Conservation (phyloP, 805 yeast species). For the Zygosaccharomyces gambellarensis region DNA sequence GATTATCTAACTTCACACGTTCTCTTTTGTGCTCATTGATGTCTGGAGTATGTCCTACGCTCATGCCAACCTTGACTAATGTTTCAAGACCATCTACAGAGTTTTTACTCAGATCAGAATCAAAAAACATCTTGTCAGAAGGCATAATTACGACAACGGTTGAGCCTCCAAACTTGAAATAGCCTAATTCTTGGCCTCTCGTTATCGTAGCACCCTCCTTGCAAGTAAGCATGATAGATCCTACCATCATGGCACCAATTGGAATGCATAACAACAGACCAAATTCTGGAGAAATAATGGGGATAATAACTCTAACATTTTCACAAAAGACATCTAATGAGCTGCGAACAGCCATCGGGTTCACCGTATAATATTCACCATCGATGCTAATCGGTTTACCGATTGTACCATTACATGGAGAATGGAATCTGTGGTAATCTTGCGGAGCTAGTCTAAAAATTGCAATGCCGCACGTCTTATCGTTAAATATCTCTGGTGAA, state of each 20-base stretch:
- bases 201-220: slow-evolving; percentile 51
- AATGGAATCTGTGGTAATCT: slow-evolving; percentile 91
- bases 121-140: slow-evolving; percentile 49
- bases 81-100: slow-evolving; percentile 73
- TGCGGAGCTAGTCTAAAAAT: slow-evolving; percentile 93
- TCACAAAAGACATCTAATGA: slow-evolving; percentile 89
- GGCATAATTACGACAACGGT: slow-evolving; percentile 70
- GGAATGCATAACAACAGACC: slow-evolving; percentile 75
- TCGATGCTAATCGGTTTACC: slow-evolving; percentile 64
- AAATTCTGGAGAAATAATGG: slow-evolving; percentile 69
- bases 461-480: slow-evolving; percentile 55
- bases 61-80: slow-evolving; percentile 82
- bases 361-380: slow-evolving; percentile 93
- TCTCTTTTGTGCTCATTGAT: slow-evolving; percentile 47
- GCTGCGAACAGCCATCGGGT: slow-evolving; percentile 94
- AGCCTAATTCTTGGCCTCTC: slow-evolving; percentile 84
- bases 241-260: slow-evolving; percentile 99
- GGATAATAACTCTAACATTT: slow-evolving; percentile 72
- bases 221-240: slow-evolving; percentile 73
- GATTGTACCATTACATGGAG: slow-evolving; percentile 73
- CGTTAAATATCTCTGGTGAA: slow-evolving; percentile 39
- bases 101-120: slow-evolving; percentile 66
- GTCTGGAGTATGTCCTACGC: slow-evolving; percentile 69
- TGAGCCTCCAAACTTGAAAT: slow-evolving; percentile 94
- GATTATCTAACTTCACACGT: slow-evolving; percentile 33